phyloP scores from a whole-genome alignment of 2,329 filamentous ascomycete genomes.

The Botrytis aclada region DNA sequence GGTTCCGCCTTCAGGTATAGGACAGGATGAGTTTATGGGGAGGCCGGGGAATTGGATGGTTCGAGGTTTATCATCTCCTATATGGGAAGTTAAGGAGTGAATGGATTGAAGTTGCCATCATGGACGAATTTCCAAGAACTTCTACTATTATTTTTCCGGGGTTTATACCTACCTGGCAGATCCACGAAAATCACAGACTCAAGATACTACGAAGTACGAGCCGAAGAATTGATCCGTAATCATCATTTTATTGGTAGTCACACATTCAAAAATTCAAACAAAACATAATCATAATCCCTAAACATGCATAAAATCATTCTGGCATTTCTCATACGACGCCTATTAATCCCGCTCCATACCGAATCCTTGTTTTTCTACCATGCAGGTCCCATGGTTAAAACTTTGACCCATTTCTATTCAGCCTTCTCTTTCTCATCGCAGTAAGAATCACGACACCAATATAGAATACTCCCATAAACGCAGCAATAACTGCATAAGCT shows the following conservation, averaged over 20 bases:
- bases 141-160: background rate
- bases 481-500: constrained; percentile 56
- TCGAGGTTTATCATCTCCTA: no score
- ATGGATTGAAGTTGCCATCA: background rate
- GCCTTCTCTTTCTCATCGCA: constrained; percentile 13
- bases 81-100: background rate
- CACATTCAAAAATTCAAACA: background rate
- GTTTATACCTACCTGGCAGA: no score
- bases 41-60: no score
- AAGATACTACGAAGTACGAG: background rate
- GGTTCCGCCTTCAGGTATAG: background rate
- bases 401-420: background rate
- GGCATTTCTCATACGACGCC: no score
- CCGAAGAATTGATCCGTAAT: background rate
- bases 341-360: no score
- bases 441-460: constrained; percentile 31
- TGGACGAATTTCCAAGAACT: background rate
- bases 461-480: constrained; percentile 48
- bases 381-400: background rate
- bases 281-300: background rate
- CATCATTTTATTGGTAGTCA: background rate
- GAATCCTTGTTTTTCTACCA: no score
- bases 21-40: background rate
- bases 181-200: no score
- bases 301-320: background rate